Evolutionary conservation across 2,329 filamentous ascomycete genomes (phyloP).

Genomic region (Neurospora sp.): DNA sequence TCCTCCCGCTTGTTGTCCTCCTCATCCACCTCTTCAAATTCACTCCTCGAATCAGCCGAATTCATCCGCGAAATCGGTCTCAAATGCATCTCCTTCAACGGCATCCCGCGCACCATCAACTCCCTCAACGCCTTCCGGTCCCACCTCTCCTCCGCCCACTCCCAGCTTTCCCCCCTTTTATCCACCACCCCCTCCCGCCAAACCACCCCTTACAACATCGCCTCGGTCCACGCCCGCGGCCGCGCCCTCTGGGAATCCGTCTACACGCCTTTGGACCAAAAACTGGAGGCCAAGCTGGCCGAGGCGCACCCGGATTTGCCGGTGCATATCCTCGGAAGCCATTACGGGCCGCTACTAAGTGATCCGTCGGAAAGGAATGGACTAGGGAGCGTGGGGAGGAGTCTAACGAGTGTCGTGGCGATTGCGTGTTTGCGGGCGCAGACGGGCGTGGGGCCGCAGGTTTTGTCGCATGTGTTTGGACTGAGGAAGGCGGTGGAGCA

Average conservation of each 20-base stretch:
- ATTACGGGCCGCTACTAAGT: slow-evolving; percentile 65
- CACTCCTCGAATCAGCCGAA: slow-evolving; percentile 46
- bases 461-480: slow-evolving; percentile 72
- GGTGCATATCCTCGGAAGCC: slow-evolving; percentile 63
- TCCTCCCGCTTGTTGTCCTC: slow-evolving; percentile 15
- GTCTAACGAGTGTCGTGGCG: slow-evolving; percentile 63
- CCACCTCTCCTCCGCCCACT: slow-evolving; percentile 36
- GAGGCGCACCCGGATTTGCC: slow-evolving; percentile 73
- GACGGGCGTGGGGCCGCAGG: slow-evolving; percentile 74
- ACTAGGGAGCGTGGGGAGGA: slow-evolving; percentile 48
- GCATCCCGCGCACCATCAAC: slow-evolving; percentile 77
- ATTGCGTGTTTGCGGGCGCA: slow-evolving; percentile 67
- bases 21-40: slow-evolving; percentile 8
- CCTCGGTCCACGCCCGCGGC: slow-evolving; percentile 46
- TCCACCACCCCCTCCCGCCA: slow-evolving; percentile 42
- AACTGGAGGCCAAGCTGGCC: slow-evolving; percentile 60
- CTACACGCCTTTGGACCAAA: slow-evolving; percentile 63
- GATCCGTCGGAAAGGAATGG: slow-evolving; percentile 28
- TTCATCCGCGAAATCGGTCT: slow-evolving; percentile 66
- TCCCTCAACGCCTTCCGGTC: slow-evolving; percentile 54
- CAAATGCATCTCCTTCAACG: slow-evolving; percentile 73
- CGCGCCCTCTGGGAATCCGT: slow-evolving; percentile 63
- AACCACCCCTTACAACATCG: slow-evolving; percentile 42
- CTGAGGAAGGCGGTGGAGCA: slow-evolving; percentile 66
- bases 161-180: slow-evolving; percentile 31